Conservation (phyloP, 1,284 basidiomycete genomes). For the Vanrija sp. region DNA sequence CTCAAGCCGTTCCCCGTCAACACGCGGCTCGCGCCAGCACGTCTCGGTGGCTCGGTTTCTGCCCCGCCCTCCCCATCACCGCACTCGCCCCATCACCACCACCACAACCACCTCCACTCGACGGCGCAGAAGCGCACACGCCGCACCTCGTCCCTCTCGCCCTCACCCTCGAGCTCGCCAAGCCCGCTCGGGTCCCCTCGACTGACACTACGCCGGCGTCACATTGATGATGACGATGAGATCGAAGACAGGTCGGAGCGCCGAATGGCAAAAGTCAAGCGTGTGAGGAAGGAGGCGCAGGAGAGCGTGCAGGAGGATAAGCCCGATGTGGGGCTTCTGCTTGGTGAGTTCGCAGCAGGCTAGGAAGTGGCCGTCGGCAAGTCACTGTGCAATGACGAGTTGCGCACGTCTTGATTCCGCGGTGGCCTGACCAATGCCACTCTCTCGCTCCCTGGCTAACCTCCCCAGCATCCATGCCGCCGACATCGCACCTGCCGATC, state of each 20-base stretch:
- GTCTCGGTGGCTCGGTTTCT: conserved; percentile 3
- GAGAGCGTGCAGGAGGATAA: conserved; percentile 12
- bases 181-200: conserved; percentile 12
- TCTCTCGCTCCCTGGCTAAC: neutral
- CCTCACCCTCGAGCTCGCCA: conserved; percentile 25
- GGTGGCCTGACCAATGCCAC: neutral
- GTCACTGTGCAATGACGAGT: neutral
- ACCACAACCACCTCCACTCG: too few species aligned
- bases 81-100: conserved; percentile 2
- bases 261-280: conserved; percentile 24
- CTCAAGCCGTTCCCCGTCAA: neutral
- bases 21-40: conserved; percentile 3
- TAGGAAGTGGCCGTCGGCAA: neutral
- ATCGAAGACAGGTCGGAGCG: conserved; percentile 7
- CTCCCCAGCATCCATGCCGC: conserved; percentile 32
- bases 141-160: conserved; percentile 18
- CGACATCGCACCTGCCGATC: conserved; percentile 39
- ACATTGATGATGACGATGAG: conserved; percentile 18
- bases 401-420: too few species aligned
- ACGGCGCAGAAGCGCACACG: conserved; percentile 17
- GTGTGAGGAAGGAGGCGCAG: conserved; percentile 21
- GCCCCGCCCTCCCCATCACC: conserved; percentile 15
- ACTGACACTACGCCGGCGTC: conserved; percentile 9
- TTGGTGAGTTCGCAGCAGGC: conserved; percentile 28
- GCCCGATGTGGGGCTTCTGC: conserved; percentile 39